Conservation (phyloP, 2,329 filamentous ascomycete genomes). For the Fusarium foetens region DNA sequence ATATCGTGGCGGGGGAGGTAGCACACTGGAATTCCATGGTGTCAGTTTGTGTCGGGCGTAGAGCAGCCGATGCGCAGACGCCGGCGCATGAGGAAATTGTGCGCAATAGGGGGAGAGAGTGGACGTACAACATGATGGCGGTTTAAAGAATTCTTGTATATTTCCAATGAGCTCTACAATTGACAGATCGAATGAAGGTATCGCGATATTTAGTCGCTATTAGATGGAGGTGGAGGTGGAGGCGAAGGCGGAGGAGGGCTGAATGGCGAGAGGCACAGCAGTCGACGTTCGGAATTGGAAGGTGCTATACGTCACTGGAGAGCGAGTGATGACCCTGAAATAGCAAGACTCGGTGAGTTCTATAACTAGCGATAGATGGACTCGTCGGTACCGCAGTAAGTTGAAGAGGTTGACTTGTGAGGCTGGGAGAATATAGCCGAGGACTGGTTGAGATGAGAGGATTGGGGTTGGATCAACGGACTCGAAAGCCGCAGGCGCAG, state of each 20-base stretch:
- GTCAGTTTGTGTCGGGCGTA: slow-evolving; percentile 35
- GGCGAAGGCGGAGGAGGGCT: slow-evolving; percentile 19
- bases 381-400: not conserved
- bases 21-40: slow-evolving; percentile 66
- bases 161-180: not conserved
- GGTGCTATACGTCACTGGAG: slow-evolving; percentile 1
- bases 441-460: slow-evolving; percentile 14
- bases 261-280: slow-evolving; percentile 29
- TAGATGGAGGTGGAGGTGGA: not conserved
- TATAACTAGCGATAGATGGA: not conserved
- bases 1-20: slow-evolving; percentile 89
- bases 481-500: slow-evolving; percentile 17
- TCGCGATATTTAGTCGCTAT: slow-evolving; percentile 27
- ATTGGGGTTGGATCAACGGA: slow-evolving; percentile 24
- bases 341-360: not conserved
- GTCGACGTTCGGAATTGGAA: slow-evolving; percentile 20
- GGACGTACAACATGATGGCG: slow-evolving; percentile 44
- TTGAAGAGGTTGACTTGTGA: not conserved
- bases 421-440: slow-evolving; percentile 28
- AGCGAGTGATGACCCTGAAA: not conserved
- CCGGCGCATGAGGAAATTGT: not conserved
- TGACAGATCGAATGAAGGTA: not conserved
- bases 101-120: not conserved
- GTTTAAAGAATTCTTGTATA: not conserved
- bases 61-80: slow-evolving; percentile 8